phyloP scores from a whole-genome alignment of 2,329 filamentous ascomycete genomes.

The Calonectria leucothoes region DNA sequence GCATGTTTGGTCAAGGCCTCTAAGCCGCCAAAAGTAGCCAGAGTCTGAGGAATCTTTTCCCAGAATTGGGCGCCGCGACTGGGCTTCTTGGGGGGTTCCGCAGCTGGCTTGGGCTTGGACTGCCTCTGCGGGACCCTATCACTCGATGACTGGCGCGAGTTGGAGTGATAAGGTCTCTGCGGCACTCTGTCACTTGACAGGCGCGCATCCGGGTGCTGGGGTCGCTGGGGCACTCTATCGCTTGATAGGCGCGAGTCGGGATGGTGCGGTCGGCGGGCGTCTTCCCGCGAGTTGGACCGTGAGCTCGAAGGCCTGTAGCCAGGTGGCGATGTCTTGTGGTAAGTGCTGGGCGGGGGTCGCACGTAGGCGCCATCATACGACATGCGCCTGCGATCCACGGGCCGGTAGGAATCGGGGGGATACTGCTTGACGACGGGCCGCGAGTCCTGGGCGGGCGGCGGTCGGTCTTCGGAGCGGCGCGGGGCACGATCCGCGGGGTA shows the following conservation, averaged over 20 bases:
- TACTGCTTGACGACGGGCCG: constrained; percentile 31
- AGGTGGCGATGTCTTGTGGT: constrained; percentile 22
- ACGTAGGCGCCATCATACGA: constrained; percentile 31
- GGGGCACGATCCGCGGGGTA: constrained; percentile 13
- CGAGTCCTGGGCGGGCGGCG: neutral
- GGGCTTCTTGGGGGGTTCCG: neutral
- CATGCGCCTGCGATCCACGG: constrained; percentile 20
- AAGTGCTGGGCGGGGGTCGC: constrained; percentile 8
- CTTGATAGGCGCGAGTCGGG: neutral
- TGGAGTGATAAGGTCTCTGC: neutral
- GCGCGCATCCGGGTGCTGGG: neutral
- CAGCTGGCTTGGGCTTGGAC: neutral
- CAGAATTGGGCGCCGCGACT: constrained; percentile 25
- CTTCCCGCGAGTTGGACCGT: constrained; percentile 26
- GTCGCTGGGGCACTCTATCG: neutral
- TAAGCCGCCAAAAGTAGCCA: constrained; percentile 43
- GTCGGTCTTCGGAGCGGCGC: constrained; percentile 7
- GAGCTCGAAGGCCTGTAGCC: constrained; percentile 26
- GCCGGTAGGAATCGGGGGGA: constrained; percentile 28
- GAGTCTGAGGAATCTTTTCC: constrained; percentile 37
- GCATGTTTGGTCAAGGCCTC: constrained; percentile 42
- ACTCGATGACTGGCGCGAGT: neutral
- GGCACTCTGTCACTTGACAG: neutral
- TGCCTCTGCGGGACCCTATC: neutral
- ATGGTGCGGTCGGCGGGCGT: neutral